Percentiles rank a stretch among this genome's conserved stretches.
Conservation (phyloP, 2,329 filamentous ascomycete genomes). For the Pestalotiopsis fici region DNA sequence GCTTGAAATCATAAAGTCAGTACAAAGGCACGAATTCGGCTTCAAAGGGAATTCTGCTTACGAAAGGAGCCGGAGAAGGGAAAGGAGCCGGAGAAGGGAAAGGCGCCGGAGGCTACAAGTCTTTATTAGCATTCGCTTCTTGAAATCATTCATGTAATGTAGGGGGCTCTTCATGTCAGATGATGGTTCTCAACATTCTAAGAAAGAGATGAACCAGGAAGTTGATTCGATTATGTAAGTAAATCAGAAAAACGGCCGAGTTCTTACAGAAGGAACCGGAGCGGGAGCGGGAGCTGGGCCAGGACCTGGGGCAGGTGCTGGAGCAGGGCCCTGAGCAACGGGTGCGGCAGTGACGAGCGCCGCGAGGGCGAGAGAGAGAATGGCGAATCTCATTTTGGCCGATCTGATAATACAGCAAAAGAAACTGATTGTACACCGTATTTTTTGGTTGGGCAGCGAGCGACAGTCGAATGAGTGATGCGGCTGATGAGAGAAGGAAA, state of each 20-base stretch:
- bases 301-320: neutral
- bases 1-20: neutral
- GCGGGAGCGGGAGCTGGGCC: neutral
- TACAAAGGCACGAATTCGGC: neutral
- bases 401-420: neutral
- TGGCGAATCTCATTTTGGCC: conserved; percentile 2
- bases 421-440: neutral
- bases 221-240: neutral
- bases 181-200: neutral
- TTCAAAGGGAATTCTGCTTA: neutral
- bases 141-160: neutral
- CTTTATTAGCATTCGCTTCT: neutral
- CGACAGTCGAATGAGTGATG: conserved; percentile 5
- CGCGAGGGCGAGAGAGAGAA: conserved; percentile 4
- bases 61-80: neutral
- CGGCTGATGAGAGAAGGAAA: neutral
- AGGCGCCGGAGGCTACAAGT: neutral
- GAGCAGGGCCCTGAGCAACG: neutral
- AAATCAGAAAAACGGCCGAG: neutral
- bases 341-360: neutral
- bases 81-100: neutral
- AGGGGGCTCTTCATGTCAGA: neutral
- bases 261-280: neutral
- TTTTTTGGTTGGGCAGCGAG: neutral
- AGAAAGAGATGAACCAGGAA: neutral